phyloP scores from a whole-genome alignment of 345 rosid species.

The Gossypium ekmanianum region DNA sequence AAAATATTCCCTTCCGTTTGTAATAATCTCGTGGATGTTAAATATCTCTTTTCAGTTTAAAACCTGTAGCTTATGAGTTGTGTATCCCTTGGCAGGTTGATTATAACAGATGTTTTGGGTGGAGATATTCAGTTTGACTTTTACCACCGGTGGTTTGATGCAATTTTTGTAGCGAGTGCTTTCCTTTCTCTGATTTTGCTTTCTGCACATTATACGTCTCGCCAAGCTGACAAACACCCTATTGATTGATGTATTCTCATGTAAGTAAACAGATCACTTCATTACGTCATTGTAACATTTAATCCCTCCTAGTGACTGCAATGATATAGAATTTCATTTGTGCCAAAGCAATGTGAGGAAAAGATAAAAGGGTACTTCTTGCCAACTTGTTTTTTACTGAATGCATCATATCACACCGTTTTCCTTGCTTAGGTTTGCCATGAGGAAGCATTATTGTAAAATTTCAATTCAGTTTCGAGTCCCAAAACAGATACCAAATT shows the following conservation, averaged over 20 bases:
- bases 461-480: not conserved
- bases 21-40: not conserved
- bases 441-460: not conserved
- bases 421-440: constrained; percentile 12
- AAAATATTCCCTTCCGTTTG: not conserved
- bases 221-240: constrained; percentile 93
- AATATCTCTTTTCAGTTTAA: not conserved
- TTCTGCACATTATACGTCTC: constrained; percentile 93
- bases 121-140: constrained; percentile 98
- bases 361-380: not conserved
- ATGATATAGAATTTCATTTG: not conserved
- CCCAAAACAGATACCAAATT: not conserved
- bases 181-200: constrained; percentile 89
- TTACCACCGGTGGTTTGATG: constrained; percentile 97
- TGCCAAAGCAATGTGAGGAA: not conserved
- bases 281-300: not conserved
- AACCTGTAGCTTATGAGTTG: not conserved
- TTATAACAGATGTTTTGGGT: constrained; percentile 90
- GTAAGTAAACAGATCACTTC: constrained; percentile 24
- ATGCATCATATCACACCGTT: constrained; percentile 1
- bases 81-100: constrained; percentile 56
- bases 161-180: constrained; percentile 90
- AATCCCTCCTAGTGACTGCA: not conserved
- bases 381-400: not conserved
- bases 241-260: constrained; percentile 45